Evolutionary conservation across 139 green algal species (phyloP).

Genomic region (Parachlorella kessleri): DNA sequence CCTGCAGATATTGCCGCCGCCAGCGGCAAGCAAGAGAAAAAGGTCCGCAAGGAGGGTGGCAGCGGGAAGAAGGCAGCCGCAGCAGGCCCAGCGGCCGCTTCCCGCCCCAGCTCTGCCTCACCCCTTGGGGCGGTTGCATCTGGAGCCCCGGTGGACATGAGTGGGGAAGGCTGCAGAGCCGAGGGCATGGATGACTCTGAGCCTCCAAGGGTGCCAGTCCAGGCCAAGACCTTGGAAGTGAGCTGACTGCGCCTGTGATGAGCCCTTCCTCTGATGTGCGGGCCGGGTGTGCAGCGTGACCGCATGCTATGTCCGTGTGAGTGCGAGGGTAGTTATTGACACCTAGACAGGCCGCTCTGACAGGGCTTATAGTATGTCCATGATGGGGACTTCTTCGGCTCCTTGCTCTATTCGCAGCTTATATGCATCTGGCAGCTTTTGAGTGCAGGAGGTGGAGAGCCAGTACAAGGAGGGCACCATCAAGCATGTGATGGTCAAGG

Average conservation of each 20-base stretch:
- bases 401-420: neutral
- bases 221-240: slow-evolving; percentile 18
- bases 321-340: neutral
- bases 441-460: slow-evolving; percentile 25
- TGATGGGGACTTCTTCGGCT: no score
- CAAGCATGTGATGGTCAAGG: slow-evolving; percentile 12
- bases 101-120: neutral
- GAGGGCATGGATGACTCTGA: neutral
- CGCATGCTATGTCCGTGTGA: no score
- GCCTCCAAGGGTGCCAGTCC: slow-evolving; percentile 2
- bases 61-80: neutral
- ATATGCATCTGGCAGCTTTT: neutral
- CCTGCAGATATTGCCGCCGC: neutral
- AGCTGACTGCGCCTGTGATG: neutral
- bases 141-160: neutral
- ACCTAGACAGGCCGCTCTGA: neutral
- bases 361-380: no score
- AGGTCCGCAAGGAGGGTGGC: neutral
- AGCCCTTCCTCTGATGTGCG: neutral
- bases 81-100: neutral
- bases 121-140: neutral
- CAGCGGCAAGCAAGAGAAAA: neutral
- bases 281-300: neutral
- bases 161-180: neutral
- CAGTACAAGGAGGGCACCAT: slow-evolving; percentile 31